Evolutionary conservation across 1,139 yeast genomes (phyloP).

Genomic region (Pichia sp.): DNA sequence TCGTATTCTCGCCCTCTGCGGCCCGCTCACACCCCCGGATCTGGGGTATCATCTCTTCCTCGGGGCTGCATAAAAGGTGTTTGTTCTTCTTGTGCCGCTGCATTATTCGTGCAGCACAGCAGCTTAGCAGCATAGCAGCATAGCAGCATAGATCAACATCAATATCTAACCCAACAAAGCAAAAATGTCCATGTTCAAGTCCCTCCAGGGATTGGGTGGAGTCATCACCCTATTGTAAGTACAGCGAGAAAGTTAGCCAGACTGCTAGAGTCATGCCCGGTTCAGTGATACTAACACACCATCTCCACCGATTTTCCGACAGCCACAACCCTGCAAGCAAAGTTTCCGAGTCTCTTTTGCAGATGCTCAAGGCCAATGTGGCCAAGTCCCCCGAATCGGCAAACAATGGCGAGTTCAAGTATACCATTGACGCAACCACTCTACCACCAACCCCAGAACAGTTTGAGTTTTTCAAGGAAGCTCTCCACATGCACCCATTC

Average conservation of each 20-base stretch:
- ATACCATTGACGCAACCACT: constrained; percentile 25
- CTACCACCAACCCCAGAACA: constrained; percentile 30
- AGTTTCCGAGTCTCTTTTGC: constrained; percentile 1
- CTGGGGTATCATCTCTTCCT: neutral
- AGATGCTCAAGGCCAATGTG: constrained; percentile 4
- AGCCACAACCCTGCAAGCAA: constrained; percentile 9
- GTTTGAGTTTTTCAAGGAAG: constrained; percentile 25
- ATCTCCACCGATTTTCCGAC: neutral
- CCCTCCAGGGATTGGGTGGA: constrained; percentile 31
- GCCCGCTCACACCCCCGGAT: neutral
- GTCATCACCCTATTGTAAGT: constrained; percentile 33
- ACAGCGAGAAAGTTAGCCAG: neutral
- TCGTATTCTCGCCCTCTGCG: neutral
- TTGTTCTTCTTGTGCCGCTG: neutral
- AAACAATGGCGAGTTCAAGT: constrained; percentile 19
- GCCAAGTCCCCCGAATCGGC: constrained; percentile 8
- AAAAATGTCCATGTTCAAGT: constrained; percentile 32
- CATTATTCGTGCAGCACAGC: neutral
- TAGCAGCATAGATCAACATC: neutral
- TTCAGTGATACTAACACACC: neutral
- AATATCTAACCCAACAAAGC: neutral
- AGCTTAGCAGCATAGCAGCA: neutral
- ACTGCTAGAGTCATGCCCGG: neutral
- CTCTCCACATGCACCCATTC: constrained; percentile 26
- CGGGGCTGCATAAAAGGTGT: neutral